Conservation (phyloP, 2,329 filamentous ascomycete species). For the Fusarium veterinarium region DNA sequence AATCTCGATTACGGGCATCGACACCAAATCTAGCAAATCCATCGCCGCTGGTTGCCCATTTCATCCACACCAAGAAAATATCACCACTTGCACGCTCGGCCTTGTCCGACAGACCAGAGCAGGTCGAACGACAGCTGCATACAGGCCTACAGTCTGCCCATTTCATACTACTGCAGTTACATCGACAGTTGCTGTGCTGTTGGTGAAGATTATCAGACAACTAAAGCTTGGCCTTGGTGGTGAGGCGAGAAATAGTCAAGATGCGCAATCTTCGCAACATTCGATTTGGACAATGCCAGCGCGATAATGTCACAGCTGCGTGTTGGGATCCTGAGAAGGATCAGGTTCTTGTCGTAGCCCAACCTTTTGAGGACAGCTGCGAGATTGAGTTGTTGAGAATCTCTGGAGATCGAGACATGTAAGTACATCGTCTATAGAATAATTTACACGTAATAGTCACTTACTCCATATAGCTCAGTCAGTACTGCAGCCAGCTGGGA, state of each 20-base stretch:
- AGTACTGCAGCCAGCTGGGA: constrained; percentile 84
- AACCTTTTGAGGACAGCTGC: constrained; percentile 76
- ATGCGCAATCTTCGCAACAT: constrained; percentile 94
- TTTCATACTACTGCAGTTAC: constrained; percentile 1
- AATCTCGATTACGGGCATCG: constrained; percentile 44
- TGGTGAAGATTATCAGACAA: constrained; percentile 6
- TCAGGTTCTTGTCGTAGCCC: constrained; percentile 84
- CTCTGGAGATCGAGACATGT: constrained; percentile 58
- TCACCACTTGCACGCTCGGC: constrained; percentile 29
- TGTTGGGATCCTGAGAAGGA: constrained; percentile 88
- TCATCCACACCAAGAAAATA: constrained; percentile 41
- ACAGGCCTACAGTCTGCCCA: constrained; percentile 32
- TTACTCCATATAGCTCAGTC: constrained; percentile 43
- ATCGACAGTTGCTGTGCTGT: neutral
- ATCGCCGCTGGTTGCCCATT: constrained; percentile 40
- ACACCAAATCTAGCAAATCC: constrained; percentile 39
- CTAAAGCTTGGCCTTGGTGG: neutral
- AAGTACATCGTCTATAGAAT: constrained; percentile 42
- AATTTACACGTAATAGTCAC: neutral
- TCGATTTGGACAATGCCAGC: constrained; percentile 74
- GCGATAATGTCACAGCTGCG: constrained; percentile 75
- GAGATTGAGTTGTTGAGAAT: constrained; percentile 77
- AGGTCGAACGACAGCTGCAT: constrained; percentile 44
- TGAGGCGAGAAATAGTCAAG: constrained; percentile 13
- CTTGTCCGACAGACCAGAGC: constrained; percentile 37